Base-by-base conservation (phyloP, 2,329 filamentous ascomycete genomes). In the Fusarium marasasianum region DNA sequence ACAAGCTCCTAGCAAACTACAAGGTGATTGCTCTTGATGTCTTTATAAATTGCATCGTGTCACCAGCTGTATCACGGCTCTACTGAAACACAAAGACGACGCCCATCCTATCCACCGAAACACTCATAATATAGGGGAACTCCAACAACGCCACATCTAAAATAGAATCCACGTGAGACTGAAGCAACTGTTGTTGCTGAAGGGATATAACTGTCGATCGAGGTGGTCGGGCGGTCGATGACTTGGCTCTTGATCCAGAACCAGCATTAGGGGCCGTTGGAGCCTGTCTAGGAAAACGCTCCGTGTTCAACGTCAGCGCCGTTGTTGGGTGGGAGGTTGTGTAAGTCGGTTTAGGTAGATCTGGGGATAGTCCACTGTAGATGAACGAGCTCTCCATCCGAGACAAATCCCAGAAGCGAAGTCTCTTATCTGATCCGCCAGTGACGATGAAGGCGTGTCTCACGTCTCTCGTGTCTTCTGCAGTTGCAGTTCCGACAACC, bases 401-500 rank as follows among this genome's bases (percentile, higher is more conserved):
- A 15, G 90, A 87, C 20, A 96, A 87, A 79, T 99, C 96, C 96
- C 96, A 99, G 83, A 97, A 98, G 15, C 96, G 91, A 24, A 99
- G 89, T 82, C 94, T 96, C 83, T 93, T 94, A 82, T 98, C 96
- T 17, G 93, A 93, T 1, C 96, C 96, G 24, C 92, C 95, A 1
- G 94, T 96, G 43, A 99, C 85, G 53, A 98, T 89, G 80, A 96
- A 98, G 0, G 94, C 92, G 77, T 94, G 91, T 65, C 93, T 92
- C 8, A 92, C 88, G 53, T 95, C 93, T 48, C 90, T 87, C 66
- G 91, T 91, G 57, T 94, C 91, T 31, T 90, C 88, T 10, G 88
- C 86, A 73, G 94, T 91, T 77, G 94, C 92, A 15, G 91, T 89
- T 12, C 93, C 94, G 15, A 93, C 89, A 1, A 91, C 86, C 84